phyloP scores from a whole-genome alignment of 2,329 filamentous ascomycete genomes.

The Arthrobotrys entomopaga region DNA sequence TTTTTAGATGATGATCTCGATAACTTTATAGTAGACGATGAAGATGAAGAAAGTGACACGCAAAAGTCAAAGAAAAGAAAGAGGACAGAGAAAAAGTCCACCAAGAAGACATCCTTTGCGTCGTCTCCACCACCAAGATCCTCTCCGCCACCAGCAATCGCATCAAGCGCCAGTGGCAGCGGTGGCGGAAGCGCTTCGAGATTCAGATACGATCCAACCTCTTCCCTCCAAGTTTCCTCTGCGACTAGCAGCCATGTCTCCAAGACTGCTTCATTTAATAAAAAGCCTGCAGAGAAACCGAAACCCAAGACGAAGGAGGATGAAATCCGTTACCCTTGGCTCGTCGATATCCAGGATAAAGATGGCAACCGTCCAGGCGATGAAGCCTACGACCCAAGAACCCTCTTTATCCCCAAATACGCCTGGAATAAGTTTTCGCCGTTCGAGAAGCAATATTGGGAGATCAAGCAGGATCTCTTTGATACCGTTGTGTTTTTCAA shows the following conservation, averaged over 20 bases:
- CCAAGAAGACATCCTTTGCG: conserved; percentile 70
- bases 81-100: conserved; percentile 67
- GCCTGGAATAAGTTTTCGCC: conserved; percentile 87
- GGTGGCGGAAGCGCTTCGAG: conserved; percentile 68
- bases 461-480: conserved; percentile 98
- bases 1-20: conserved; percentile 73
- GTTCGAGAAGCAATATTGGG: conserved; percentile 99
- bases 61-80: conserved; percentile 74
- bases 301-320: conserved; percentile 63
- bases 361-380: conserved; percentile 81
- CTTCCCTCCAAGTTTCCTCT: conserved; percentile 74
- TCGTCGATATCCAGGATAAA: conserved; percentile 84
- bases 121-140: conserved; percentile 60
- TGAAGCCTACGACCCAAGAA: conserved; percentile 89
- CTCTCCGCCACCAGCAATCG: conserved; percentile 64
- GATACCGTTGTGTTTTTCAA: conserved; percentile 99
- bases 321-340: conserved; percentile 87
- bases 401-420: conserved; percentile 84
- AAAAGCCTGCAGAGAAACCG: conserved; percentile 61
- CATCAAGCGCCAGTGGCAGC: conserved; percentile 62
- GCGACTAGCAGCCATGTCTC: conserved; percentile 82
- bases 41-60: conserved; percentile 71
- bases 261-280: conserved; percentile 66
- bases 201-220: conserved; percentile 68
- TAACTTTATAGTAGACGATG: conserved; percentile 88